Conservation (phyloP, 768 basidiomycete species). For the Tylopilus sp. region DNA sequence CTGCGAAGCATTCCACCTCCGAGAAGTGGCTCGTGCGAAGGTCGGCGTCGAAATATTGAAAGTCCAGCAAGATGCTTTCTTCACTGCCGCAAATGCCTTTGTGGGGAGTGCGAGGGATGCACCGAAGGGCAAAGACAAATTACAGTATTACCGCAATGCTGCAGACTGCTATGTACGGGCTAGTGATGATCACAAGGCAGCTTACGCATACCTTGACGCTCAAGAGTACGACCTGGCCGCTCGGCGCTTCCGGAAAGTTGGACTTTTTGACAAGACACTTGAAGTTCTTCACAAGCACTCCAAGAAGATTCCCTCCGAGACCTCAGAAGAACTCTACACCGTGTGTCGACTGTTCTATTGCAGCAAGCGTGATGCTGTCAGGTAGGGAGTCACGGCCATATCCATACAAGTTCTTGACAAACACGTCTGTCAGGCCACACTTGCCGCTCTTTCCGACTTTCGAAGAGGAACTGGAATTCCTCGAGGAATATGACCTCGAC, state of each 20-base stretch:
- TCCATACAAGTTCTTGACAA: background rate
- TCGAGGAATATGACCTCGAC: constrained; percentile 53
- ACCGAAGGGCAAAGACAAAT: constrained; percentile 22
- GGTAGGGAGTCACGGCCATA: no score
- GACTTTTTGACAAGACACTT: constrained; percentile 52
- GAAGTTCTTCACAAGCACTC: constrained; percentile 39
- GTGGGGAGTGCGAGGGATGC: constrained; percentile 36
- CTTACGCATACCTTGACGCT: constrained; percentile 40
- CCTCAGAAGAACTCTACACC: constrained; percentile 38
- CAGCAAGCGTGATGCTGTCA: constrained; percentile 23
- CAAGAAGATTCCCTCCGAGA: constrained; percentile 27
- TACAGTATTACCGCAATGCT: constrained; percentile 40
- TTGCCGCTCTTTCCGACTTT: constrained; percentile 45
- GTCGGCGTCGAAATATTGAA: constrained; percentile 23
- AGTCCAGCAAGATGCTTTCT: constrained; percentile 37
- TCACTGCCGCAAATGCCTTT: constrained; percentile 50
- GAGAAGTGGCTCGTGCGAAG: constrained; percentile 44
- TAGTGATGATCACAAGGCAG: constrained; percentile 41
- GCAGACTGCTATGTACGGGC: constrained; percentile 46
- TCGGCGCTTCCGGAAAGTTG: constrained; percentile 46
- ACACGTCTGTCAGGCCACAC: constrained; percentile 38
- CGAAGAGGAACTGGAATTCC: constrained; percentile 55
- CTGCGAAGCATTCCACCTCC: constrained; percentile 51
- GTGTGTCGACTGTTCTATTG: constrained; percentile 48
- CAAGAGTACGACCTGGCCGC: constrained; percentile 44